These are phyloP conservation scores for Taphrina deformans DNA, from an alignment of 1,139 yeast genomes.

Conservation along the genomic window DNA sequence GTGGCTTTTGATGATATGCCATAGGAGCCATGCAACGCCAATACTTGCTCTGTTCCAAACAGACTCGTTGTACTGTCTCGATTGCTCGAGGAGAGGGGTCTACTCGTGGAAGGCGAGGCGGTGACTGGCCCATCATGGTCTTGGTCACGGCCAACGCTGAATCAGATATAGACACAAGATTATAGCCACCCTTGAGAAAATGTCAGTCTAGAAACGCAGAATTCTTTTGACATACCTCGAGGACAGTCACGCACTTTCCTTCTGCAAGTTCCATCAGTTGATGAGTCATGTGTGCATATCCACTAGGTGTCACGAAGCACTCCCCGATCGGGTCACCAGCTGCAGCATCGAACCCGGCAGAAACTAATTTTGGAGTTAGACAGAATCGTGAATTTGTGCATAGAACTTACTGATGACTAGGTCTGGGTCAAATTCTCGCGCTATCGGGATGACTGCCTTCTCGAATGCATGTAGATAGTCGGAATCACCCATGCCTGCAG, in stretches of 20 bases:
- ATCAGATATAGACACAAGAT: conserved; percentile 81
- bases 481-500: conserved; percentile 92
- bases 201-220: conserved; percentile 3
- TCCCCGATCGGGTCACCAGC: conserved; percentile 98
- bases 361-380: conserved; percentile 46
- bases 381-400: too few relatives aligned
- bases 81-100: conserved; percentile 67
- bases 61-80: conserved; percentile 83
- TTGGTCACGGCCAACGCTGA: conserved; percentile 93
- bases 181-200: conserved; percentile 73
- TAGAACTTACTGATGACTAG: conserved; percentile 62
- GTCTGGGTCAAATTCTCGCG: conserved; percentile 89
- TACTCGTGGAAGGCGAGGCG: conserved; percentile 62
- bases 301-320: conserved; percentile 92
- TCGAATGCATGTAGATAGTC: conserved; percentile 93
- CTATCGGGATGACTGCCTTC: conserved; percentile 83
- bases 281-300: conserved; percentile 96
- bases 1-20: conserved; percentile 38
- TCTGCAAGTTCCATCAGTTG: conserved; percentile 80
- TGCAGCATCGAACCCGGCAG: conserved; percentile 98
- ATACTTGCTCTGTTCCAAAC: conserved; percentile 74
- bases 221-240: conserved; percentile 53
- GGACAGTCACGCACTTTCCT: conserved; percentile 82
- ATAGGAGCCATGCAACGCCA: conserved; percentile 89
- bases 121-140: conserved; percentile 91